Evolutionary conservation across 2,329 filamentous ascomycete genomes (phyloP).

Genomic region (Xylariaceae sp.): DNA sequence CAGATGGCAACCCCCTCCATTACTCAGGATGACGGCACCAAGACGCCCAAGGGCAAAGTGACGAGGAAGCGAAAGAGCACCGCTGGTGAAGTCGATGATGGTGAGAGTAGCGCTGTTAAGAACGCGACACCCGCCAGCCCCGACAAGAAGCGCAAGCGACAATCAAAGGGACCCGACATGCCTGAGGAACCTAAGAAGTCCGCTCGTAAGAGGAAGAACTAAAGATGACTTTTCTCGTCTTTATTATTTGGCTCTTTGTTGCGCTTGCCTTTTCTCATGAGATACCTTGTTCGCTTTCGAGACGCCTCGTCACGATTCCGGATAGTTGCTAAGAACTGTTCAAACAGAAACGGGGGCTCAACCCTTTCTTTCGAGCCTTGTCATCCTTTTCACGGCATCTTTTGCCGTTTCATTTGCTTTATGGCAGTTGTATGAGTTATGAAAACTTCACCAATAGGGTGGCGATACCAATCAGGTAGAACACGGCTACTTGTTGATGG

Average conservation of each 20-base stretch:
- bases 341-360: background rate
- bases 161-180: conserved; percentile 61
- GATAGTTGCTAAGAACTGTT: conserved; percentile 3
- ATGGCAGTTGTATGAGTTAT: conserved; percentile 39
- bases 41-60: conserved; percentile 63
- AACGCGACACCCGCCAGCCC: conserved; percentile 58
- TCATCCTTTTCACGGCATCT: conserved; percentile 9
- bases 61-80: conserved; percentile 65
- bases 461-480: conserved; percentile 16
- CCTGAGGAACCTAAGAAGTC: conserved; percentile 67
- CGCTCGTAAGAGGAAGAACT: conserved; percentile 62
- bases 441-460: conserved; percentile 29
- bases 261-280: conserved; percentile 21
- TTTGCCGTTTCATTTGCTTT: conserved; percentile 17
- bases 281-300: conserved; percentile 18
- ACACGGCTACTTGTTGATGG: conserved; percentile 13
- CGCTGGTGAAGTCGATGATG: conserved; percentile 53
- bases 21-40: conserved; percentile 51
- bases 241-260: conserved; percentile 7
- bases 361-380: background rate
- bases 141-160: conserved; percentile 68
- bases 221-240: conserved; percentile 37
- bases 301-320: conserved; percentile 16
- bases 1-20: conserved; percentile 49
- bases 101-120: conserved; percentile 48